A percentile compares a stretch with the other conserved stretches of the same genome.
Evolutionary conservation across 305 asterid species (phyloP).

Genomic region (Fraxinus ornus): DNA sequence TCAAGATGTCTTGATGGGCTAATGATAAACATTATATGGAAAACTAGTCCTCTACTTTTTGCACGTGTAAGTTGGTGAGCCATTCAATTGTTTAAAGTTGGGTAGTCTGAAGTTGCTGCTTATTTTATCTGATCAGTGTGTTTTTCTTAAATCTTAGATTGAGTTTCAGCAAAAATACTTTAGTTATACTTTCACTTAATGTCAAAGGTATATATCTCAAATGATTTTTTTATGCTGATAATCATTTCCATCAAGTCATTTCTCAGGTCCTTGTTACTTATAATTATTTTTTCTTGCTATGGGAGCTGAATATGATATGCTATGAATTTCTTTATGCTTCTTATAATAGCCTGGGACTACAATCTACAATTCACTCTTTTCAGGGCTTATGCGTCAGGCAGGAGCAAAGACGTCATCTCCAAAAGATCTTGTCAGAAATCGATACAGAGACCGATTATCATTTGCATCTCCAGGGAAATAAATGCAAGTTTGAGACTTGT

Average conservation of each 20-base stretch:
- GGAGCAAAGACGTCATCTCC: conserved; percentile 72
- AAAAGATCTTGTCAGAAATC: conserved; percentile 47
- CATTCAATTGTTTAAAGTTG: not conserved
- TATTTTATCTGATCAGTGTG: not conserved
- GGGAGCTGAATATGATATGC: not conserved
- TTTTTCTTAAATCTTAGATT: not conserved
- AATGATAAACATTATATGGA: not conserved
- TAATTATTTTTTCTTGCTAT: not conserved
- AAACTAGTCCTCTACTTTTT: not conserved
- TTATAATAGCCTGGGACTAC: not conserved
- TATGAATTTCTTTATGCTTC: not conserved
- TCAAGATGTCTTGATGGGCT: not conserved
- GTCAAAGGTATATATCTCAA: not conserved
- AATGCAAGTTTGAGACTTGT: conserved; percentile 21
- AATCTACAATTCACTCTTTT: conserved; percentile 14
- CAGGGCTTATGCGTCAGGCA: conserved; percentile 69
- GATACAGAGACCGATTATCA: conserved; percentile 49
- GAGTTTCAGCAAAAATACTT: not conserved
- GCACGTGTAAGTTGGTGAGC: not conserved
- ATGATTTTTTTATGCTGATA: not conserved
- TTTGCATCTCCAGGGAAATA: conserved; percentile 70
- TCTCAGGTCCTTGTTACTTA: not conserved
- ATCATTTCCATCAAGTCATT: not conserved
- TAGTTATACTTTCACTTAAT: not conserved
- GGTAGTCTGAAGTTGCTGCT: not conserved